Base-by-base conservation (phyloP, 768 basidiomycete genomes). In the Tylopilus balloui region DNA sequence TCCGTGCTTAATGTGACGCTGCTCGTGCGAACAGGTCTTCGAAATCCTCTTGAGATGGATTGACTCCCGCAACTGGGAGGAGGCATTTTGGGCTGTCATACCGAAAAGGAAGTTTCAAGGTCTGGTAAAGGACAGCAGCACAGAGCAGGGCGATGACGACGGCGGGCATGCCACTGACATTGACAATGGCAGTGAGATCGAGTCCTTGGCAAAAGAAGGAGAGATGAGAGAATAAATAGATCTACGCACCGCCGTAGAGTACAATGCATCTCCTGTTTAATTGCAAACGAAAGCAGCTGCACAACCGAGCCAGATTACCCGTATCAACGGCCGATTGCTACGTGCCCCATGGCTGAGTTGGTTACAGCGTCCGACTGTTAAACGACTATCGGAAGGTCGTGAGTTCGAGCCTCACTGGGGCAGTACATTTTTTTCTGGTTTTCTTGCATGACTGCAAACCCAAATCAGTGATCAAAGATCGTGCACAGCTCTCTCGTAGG, bases 41-140 rank as follows among this genome's bases (percentile, higher is more conserved):
- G 92, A 95, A 67, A 96, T 98, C 56, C 74, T 99, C 48, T 68
- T 93, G 17, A 81, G 84, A 57, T 98, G 92, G 88, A 78, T 86
- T n/a, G 88, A 91, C 62, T 82, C 78, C 13, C 77, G 79, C 53
- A 77, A 86, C 58, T 99, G 96, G 96, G 82, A 88, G 62, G 68
- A 80, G 48, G 90, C 96, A 0, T 78, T 99, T 45, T 80, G 88
- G 61, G 75, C 80, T n/a, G 89, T 95, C 43, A 88, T 99, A 46
- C 96, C 96, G 0, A 86, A 84, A 60, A 78, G 96, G 46, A 99
- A 99, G 68, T 92, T 95, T 57, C 76, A 81, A 38, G 62, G 70
- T 39, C 49, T 45, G 11, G 63, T 7, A 27, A 36, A 31, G 17
- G 36, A 44, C 6, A 32, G 9, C 9, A 34, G 4, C 29, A 4